Conservation (phyloP, 495 filamentous ascomycete species). For the Parathielavia appendiculata region DNA sequence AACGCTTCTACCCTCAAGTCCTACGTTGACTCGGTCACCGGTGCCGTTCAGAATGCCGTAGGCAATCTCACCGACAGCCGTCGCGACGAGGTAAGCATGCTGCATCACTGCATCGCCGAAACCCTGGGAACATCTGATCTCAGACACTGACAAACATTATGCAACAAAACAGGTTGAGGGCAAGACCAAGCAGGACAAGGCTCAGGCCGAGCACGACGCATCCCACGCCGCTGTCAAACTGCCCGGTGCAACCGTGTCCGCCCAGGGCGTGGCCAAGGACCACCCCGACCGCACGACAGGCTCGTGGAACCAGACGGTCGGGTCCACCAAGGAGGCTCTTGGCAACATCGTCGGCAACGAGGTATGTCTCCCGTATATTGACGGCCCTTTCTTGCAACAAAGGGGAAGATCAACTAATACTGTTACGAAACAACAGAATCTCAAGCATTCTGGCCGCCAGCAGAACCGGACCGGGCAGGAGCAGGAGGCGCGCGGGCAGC, state of each 20-base stretch:
- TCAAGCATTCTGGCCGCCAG: slow-evolving; percentile 66
- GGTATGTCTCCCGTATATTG: too few species aligned
- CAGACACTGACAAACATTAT: slow-evolving; percentile 8
- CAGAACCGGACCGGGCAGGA: slow-evolving; percentile 79
- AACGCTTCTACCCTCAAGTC: slow-evolving; percentile 69
- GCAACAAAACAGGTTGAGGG: slow-evolving; percentile 38
- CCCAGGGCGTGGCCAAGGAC: slow-evolving; percentile 66
- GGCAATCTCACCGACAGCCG: slow-evolving; percentile 71
- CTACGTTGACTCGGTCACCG: slow-evolving; percentile 72
- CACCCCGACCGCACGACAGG: slow-evolving; percentile 66
- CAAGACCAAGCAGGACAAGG: slow-evolving; percentile 55
- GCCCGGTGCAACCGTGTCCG: slow-evolving; percentile 61
- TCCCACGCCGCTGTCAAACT: slow-evolving; percentile 69
- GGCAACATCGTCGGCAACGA: slow-evolving; percentile 73
- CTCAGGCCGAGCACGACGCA: slow-evolving; percentile 57
- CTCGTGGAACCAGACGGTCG: slow-evolving; percentile 80
- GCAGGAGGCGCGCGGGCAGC: slow-evolving; percentile 78
- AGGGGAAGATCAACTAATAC: too few species aligned
- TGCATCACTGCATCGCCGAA: too few species aligned
- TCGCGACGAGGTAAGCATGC: slow-evolving; percentile 45
- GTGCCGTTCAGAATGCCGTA: slow-evolving; percentile 63
- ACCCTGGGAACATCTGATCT: neutral
- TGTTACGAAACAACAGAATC: slow-evolving; percentile 29
- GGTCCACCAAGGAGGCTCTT: slow-evolving; percentile 75
- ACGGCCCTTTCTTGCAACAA: too few species aligned